Base-by-base conservation (phyloP, 2,329 filamentous ascomycete genomes). In the Harringtonia aguacate region DNA sequence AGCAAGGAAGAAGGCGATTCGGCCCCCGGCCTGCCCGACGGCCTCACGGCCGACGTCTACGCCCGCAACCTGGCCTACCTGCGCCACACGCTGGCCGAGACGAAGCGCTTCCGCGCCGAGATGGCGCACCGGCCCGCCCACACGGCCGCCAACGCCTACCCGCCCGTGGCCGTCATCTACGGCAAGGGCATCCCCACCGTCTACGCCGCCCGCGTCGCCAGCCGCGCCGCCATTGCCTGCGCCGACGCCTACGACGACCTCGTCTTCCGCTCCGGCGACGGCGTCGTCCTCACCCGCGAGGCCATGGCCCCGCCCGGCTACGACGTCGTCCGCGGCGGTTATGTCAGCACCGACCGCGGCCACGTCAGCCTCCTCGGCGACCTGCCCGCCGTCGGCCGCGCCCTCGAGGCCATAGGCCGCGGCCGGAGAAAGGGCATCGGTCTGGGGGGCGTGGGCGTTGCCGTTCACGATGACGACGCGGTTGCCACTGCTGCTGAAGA, bases 341-440 rank as follows among this genome's bases (percentile, higher is more conserved):
- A 86, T 17, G 77, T 95, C 13, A 81, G 78, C 52, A 88, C 82
- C 43, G 86, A 94, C 51, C 71, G 87, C 4, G 89, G 90, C 0
- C 90, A 97, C 64, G 82, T 95, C 30, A 88, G 85, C 1, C 70
- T 97, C 56, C 62, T 95, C 28, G 89, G 89, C 1, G 89, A 95
- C 65, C 59, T 95, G 50, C 79, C 85, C 49, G 86, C 82, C 0
- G 81, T 95, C 1, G 88, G 87, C 0, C 73, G 70, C 54, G 88
- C 84, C 50, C 60, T 95, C 29, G 68, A 70, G 53, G 85, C 84
- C 12, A 61, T 95, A 14, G 56, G 80, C 0, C 70, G 73, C 44
- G 88, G 81, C 1, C 70, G 85, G 43, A 67, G 64, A 47, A 84
- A 80, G 59, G 83, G 87, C 0, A 84, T 94, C 52, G 87, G 88